These are phyloP conservation scores for Lentinula novae-zelandiae DNA, from an alignment of 1,284 basidiomycete genomes.

Conservation along the genomic window DNA sequence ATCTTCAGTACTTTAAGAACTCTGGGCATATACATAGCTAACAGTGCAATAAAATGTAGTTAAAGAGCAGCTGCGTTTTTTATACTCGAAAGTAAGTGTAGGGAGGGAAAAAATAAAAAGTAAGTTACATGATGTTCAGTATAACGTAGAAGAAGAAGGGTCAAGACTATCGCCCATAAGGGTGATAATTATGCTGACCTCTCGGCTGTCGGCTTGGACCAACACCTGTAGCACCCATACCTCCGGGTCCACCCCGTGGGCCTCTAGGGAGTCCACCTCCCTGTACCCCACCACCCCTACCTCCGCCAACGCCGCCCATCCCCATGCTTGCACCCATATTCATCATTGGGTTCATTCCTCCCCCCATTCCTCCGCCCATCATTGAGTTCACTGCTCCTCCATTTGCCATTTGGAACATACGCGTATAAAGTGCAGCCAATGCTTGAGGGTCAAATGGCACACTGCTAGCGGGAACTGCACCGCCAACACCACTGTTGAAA, in stretches of 20 bases:
- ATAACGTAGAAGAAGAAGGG: background rate
- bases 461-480: slow-evolving; percentile 19
- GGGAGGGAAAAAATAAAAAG: background rate
- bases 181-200: slow-evolving; percentile 73
- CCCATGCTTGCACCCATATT: slow-evolving; percentile 14
- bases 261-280: slow-evolving; percentile 29
- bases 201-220: slow-evolving; percentile 75
- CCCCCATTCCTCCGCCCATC: slow-evolving; percentile 36
- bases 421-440: slow-evolving; percentile 74
- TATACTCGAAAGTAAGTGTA: background rate
- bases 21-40: background rate
- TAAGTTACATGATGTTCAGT: background rate
- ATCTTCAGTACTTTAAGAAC: background rate
- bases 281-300: slow-evolving; percentile 20
- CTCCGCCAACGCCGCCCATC: slow-evolving; percentile 29
- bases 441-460: slow-evolving; percentile 78
- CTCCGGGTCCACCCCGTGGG: slow-evolving; percentile 20
- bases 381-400: slow-evolving; percentile 31
- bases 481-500: slow-evolving; percentile 22
- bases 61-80: background rate
- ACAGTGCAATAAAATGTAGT: no score
- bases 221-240: slow-evolving; percentile 25
- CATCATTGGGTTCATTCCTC: slow-evolving; percentile 31
- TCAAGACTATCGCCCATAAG: slow-evolving; percentile 53
- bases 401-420: slow-evolving; percentile 78